A percentile compares a stretch with the other conserved stretches of the same genome.
Evolutionary conservation across 2,329 filamentous ascomycete species (phyloP).

Genomic region (Arthrobotrys iridis): DNA sequence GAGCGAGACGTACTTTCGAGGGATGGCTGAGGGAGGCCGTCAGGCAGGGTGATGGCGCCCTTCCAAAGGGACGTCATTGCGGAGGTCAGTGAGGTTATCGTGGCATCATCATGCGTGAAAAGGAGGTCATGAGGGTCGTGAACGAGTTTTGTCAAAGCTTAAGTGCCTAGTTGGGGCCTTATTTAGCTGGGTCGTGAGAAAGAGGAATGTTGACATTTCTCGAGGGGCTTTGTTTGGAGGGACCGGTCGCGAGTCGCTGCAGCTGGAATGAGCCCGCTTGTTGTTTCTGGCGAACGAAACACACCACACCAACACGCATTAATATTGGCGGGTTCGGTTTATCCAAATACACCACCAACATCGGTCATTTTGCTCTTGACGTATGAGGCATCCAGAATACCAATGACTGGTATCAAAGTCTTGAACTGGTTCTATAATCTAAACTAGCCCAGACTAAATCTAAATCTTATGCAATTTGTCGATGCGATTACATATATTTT

Average conservation of each 20-base stretch:
- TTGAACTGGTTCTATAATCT: no score
- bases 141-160: no score
- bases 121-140: not conserved
- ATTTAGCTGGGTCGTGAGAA: not conserved
- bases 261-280: not conserved
- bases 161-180: no score
- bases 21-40: conserved; percentile 27
- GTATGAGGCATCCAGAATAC: no score
- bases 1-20: conserved; percentile 28
- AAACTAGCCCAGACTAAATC: no score
- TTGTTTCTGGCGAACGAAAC: not conserved
- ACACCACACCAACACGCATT: conserved; percentile 3
- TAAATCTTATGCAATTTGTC: no score
- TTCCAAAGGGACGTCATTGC: conserved; percentile 40
- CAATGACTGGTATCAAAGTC: no score
- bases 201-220: conserved; percentile 8
- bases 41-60: conserved; percentile 34
- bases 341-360: no score
- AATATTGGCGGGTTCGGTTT: no score
- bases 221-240: not conserved
- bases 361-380: no score
- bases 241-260: conserved; percentile 13
- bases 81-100: conserved; percentile 12
- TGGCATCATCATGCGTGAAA: conserved; percentile 31
- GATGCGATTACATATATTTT: no score